Conservation (phyloP, 2,329 filamentous ascomycete genomes). For the Paracoccidioides lutzii region DNA sequence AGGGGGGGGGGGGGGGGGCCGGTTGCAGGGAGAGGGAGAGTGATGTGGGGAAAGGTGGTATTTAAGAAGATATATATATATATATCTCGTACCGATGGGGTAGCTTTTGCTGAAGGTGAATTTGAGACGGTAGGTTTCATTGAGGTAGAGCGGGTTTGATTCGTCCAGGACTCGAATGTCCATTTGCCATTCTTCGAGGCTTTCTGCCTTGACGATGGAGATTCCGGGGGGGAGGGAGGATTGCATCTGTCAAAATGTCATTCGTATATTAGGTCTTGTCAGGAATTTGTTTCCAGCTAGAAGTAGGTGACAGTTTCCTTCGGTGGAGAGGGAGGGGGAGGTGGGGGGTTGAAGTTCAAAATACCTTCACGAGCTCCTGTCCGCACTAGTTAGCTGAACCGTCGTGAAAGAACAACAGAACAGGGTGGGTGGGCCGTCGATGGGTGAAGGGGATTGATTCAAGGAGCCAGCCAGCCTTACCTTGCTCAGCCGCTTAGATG, state of each 20-base stretch:
- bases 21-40: no score
- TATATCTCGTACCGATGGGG: conserved; percentile 63
- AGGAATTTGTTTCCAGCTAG: not conserved
- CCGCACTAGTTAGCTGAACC: conserved; percentile 15
- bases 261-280: not conserved
- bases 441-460: not conserved
- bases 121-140: conserved; percentile 69
- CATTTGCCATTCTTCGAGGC: conserved; percentile 80
- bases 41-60: no score
- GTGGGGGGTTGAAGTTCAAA: not conserved
- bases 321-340: no score
- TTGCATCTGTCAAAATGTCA: conserved; percentile 35
- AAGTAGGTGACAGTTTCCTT: not conserved
- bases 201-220: conserved; percentile 63
- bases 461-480: conserved; percentile 18
- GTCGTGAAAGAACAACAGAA: not conserved
- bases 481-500: conserved; percentile 36
- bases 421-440: not conserved
- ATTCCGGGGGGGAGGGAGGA: conserved; percentile 54
- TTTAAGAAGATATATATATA: not conserved
- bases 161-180: conserved; percentile 78
- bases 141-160: conserved; percentile 72
- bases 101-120: conserved; percentile 77
- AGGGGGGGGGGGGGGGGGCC: no score
- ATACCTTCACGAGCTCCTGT: conserved; percentile 45